Evolutionary conservation across 1,139 yeast species (phyloP), one percentile per base, ranked within the genome.

Genomic region (Diutina pseudorugosa): DNA sequence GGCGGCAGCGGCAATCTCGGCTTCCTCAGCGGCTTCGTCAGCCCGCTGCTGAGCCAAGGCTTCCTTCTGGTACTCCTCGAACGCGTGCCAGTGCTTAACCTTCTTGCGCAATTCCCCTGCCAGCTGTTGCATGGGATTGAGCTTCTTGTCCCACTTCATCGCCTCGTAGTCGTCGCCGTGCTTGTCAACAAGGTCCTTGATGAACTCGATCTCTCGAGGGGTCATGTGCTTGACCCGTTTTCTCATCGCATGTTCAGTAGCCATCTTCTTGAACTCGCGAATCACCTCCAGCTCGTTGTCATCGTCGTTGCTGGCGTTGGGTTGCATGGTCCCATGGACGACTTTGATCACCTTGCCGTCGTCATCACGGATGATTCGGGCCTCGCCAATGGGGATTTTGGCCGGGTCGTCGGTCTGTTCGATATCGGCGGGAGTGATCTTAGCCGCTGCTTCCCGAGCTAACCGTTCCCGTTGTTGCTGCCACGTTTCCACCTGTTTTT

Each of bases 61-160:
- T 14, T 30, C n/a, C 16, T 30, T 30, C n/a, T 30, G 36, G 36
- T 30, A 30, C n/a, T 60, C 20, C 12, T 30, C 19, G 2, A n/a
- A 16, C 63, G 77, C 76, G 63, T 80, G 82, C 91, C 91, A 85
- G 64, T 80, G 83, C 45, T 61, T 61, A 49, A 88, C 72, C 62
- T 90, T 79, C 64, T 79, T 79, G 66, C 76, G 83, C 62, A 91
- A 70, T 61, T 89, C 95, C 30, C 95, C 95, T n/a, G 82, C 83
- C 57, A 88, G 76, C 64, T 87, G 91, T 69, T 90, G 97, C 67
- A 78, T 80, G 2, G 85, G 77, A 65, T 93, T 93, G 57, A 91
- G 73, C 65, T 85, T 86, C 69, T 78, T 80, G 65, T 93, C 98
- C 86, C 95, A 85, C 65, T 82, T 85, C 98, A 94, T 93, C 61